Evolutionary conservation across 2,329 filamentous ascomycete genomes (phyloP), one percentile per base, ranked within the genome.

Genomic region (Cordyceps tenuipes): DNA sequence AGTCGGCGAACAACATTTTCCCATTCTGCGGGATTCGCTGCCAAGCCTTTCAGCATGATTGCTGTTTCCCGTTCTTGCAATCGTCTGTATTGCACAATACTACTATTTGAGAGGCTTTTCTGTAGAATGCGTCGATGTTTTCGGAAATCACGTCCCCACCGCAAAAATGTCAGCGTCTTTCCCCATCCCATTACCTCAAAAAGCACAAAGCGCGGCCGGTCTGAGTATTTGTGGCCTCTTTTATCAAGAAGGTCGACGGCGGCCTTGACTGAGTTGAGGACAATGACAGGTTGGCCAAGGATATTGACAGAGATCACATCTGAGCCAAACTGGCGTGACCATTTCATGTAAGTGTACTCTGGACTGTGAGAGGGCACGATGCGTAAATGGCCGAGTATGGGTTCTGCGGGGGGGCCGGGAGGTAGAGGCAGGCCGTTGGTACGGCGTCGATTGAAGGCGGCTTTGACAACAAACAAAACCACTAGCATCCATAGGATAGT

Each of bases 311-410:
- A 76, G 2, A 71, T 48, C 2, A 71, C 62, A 39, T 71, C 69
- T 23, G 70, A 71, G 1, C 84, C 70, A 88, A 88, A 72, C 88
- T 71, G 61, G 13, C 66, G 61, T 1, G 67, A 68, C 68, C 68
- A 70, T 44, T 61, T 59, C 61, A 69, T 68, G 58, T 71, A 73
- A 5, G 65, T 64, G 50, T 68, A 67, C 36, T 71, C 70, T 3
- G 71, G 69, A 49, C 68, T 68, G 55, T 69, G 64, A 3, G 66
- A 64, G 0, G 72, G 79, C 12, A 77, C 71, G 58, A 82, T 70
- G 3, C 75, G 73, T 6, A 72, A 64, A 55, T 77, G 77, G 4
- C 79, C 79, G 6, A 77, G 67, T 15, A 81, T 66, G 1, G 73
- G 73, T 36, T 74, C 71, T 1, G 66, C 68, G 1, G 70, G 68